Evolutionary conservation across 257 asterid genomes (phyloP).

Genomic region (Coffea eugenioides): DNA sequence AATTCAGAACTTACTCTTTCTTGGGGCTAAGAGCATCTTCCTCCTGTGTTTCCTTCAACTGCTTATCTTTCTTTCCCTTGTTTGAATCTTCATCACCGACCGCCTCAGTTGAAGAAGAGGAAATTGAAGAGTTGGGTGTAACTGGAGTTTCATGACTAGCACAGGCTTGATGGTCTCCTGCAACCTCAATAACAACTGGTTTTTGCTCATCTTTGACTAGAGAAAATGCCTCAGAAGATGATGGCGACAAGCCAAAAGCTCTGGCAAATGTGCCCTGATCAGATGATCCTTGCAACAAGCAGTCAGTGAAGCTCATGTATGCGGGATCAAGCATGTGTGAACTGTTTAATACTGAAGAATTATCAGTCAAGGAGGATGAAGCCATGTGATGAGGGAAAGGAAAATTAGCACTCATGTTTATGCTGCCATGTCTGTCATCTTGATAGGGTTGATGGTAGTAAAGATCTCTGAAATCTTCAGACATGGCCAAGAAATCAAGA

Average conservation of each 20-base stretch:
- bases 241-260: constrained; percentile 29
- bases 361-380: constrained; percentile 23
- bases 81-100: constrained; percentile 37
- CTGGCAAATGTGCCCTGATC: constrained; percentile 30
- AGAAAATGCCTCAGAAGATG: constrained; percentile 33
- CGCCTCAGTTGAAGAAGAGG: constrained; percentile 56
- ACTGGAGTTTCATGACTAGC: constrained; percentile 39
- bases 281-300: constrained; percentile 37
- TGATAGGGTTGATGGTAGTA: constrained; percentile 58
- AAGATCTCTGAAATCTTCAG: constrained; percentile 50
- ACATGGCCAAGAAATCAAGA: constrained; percentile 39
- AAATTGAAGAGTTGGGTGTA: constrained; percentile 55
- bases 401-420: constrained; percentile 3
- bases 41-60: constrained; percentile 28
- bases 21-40: constrained; percentile 39
- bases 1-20: constrained; percentile 45
- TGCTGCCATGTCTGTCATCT: constrained; percentile 35
- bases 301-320: constrained; percentile 41
- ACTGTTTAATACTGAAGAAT: constrained; percentile 24
- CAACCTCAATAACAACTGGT: constrained; percentile 13
- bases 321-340: constrained; percentile 54
- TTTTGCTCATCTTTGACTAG: constrained; percentile 29
- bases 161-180: constrained; percentile 12
- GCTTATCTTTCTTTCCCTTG: constrained; percentile 28
- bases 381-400: constrained; percentile 21